phyloP scores from a whole-genome alignment of 768 basidiomycete species.

The Amanita fuliginea region DNA sequence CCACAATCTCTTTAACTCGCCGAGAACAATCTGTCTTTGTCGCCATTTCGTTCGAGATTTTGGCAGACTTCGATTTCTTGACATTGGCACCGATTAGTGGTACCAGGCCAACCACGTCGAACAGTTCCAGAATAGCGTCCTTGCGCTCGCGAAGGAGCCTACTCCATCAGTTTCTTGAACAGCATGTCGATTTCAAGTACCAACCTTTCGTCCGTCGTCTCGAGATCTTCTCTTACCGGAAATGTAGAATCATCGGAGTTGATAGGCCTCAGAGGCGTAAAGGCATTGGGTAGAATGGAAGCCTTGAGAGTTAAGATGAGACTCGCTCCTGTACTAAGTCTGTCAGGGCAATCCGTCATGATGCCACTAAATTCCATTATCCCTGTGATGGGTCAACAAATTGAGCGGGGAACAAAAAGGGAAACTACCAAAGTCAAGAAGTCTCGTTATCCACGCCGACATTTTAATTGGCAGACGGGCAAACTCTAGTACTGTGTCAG shows the following conservation, averaged over 20 bases:
- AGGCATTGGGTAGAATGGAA: conserved; percentile 60
- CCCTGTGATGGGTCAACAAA: conserved; percentile 21
- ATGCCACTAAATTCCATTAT: conserved; percentile 59
- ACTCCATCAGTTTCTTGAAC: not conserved
- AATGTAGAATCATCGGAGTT: conserved; percentile 19
- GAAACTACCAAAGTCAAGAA: conserved; percentile 56
- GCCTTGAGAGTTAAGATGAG: conserved; percentile 70
- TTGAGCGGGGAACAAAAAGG: not conserved
- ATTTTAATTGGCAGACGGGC: conserved; percentile 63
- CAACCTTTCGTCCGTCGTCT: conserved; percentile 67
- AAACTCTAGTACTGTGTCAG: conserved; percentile 42
- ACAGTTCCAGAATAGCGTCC: conserved; percentile 57
- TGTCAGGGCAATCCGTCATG: conserved; percentile 69
- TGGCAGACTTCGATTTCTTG: conserved; percentile 18
- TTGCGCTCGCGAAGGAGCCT: conserved; percentile 72
- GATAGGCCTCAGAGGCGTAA: conserved; percentile 34
- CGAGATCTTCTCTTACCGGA: conserved; percentile 67
- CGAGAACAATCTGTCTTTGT: conserved; percentile 7
- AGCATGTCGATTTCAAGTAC: not conserved
- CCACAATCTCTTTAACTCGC: conserved; percentile 55
- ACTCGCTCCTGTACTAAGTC: conserved; percentile 62
- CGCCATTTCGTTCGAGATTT: conserved; percentile 20
- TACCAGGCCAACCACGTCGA: conserved; percentile 60
- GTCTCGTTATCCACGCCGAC: conserved; percentile 61
- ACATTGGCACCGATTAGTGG: conserved; percentile 41